phyloP scores from a whole-genome alignment of 768 basidiomycete species.

The Calocybe cyanea region DNA sequence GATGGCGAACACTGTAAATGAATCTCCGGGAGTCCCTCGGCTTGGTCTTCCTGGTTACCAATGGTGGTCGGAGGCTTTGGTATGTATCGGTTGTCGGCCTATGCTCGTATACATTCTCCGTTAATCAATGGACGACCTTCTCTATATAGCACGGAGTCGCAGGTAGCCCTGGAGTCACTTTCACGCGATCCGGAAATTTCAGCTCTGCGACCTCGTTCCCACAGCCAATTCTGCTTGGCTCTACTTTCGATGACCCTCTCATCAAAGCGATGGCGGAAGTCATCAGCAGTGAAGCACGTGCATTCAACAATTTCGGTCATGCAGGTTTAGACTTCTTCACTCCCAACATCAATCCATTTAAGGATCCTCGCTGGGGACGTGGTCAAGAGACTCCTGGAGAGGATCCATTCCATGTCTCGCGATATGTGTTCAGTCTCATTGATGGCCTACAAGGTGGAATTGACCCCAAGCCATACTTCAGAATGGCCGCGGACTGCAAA shows the following conservation, averaged over 20 bases:
- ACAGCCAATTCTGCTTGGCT: constrained; percentile 49
- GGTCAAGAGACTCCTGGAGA: constrained; percentile 63
- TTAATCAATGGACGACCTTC: not conserved
- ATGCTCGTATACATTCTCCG: not conserved
- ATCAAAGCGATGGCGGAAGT: constrained; percentile 45
- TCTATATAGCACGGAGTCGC: constrained; percentile 50
- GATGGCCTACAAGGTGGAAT: constrained; percentile 56
- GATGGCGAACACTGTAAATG: constrained; percentile 47
- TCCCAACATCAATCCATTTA: constrained; percentile 57
- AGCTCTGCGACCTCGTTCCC: constrained; percentile 59
- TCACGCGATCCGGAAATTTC: constrained; percentile 46
- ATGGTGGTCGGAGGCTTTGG: constrained; percentile 62
- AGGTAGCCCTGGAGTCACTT: constrained; percentile 46
- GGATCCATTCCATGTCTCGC: constrained; percentile 49
- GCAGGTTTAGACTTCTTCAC: constrained; percentile 57
- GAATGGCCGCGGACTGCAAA: constrained; percentile 56
- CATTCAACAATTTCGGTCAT: constrained; percentile 51
- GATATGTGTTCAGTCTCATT: constrained; percentile 52
- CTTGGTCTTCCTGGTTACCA: constrained; percentile 54
- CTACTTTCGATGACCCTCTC: constrained; percentile 52
- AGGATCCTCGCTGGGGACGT: constrained; percentile 60
- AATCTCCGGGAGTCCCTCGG: constrained; percentile 47
- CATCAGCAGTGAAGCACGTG: constrained; percentile 54
- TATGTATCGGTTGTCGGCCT: constrained; percentile 19
- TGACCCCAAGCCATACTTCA: constrained; percentile 46